phyloP scores from a whole-genome alignment of 805 yeast species.

The Candida krabiensis region DNA sequence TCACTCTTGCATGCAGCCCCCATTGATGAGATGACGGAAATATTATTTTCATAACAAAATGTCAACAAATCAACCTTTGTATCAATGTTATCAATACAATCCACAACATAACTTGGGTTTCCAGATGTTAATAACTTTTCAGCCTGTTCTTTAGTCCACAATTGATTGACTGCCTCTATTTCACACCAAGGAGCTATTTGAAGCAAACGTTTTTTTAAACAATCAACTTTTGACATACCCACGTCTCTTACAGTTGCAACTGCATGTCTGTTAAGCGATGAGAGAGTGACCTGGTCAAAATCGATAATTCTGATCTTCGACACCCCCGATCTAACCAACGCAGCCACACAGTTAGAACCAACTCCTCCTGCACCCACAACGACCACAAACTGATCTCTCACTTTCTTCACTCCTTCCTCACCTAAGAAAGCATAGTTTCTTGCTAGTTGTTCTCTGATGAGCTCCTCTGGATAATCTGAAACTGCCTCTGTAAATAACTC shows the following conservation, averaged over 20 bases:
- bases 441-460: slow-evolving; percentile 89
- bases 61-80: slow-evolving; percentile 91
- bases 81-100: slow-evolving; percentile 95
- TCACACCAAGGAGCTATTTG: slow-evolving; percentile 93
- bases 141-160: slow-evolving; percentile 73
- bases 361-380: slow-evolving; percentile 98
- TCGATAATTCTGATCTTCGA: slow-evolving; percentile 78
- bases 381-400: slow-evolving; percentile 70
- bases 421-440: slow-evolving; percentile 91
- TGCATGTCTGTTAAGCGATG: slow-evolving; percentile 91
- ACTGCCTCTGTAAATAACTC: slow-evolving; percentile 9
- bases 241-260: slow-evolving; percentile 91
- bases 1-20: slow-evolving; percentile 98
- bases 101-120: slow-evolving; percentile 78
- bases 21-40: slow-evolving; percentile 85
- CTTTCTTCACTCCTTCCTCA: slow-evolving; percentile 73
- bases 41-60: slow-evolving; percentile 57
- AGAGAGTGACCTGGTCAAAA: slow-evolving; percentile 93
- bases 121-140: slow-evolving; percentile 56
- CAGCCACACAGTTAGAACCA: slow-evolving; percentile 93
- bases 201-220: slow-evolving; percentile 65
- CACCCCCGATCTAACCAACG: slow-evolving; percentile 90
- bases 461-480: slow-evolving; percentile 54
- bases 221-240: slow-evolving; percentile 85
- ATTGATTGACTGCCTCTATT: slow-evolving; percentile 71